Conservation (phyloP, 495 filamentous ascomycete species). For the Elasticomyces elasticus region DNA sequence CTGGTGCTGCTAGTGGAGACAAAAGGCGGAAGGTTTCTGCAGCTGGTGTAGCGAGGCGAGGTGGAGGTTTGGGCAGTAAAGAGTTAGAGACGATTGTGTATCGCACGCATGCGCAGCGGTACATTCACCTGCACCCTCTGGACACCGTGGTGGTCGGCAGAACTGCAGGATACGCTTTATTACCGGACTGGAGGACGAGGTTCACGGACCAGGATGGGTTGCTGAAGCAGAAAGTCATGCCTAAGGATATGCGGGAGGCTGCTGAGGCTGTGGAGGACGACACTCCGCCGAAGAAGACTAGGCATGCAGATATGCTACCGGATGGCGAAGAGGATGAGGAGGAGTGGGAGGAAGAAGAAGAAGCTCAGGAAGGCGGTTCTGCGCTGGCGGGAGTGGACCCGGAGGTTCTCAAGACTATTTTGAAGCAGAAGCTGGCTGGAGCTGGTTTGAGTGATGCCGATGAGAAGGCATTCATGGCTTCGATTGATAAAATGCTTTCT, state of each 20-base stretch:
- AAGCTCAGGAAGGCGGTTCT: slow-evolving; percentile 9
- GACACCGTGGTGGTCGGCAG: background rate
- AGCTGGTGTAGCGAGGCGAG: background rate
- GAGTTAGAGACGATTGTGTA: slow-evolving; percentile 1
- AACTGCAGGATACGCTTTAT: slow-evolving; percentile 21
- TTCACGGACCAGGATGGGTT: slow-evolving; percentile 6
- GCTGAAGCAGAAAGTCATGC: slow-evolving; percentile 9
- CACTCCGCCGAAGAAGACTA: background rate
- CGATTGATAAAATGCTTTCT: slow-evolving; percentile 27
- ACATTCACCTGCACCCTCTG: background rate
- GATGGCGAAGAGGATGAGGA: background rate
- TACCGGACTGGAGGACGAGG: slow-evolving; percentile 30
- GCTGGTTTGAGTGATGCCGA: slow-evolving; percentile 29
- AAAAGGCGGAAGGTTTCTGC: slow-evolving; percentile 9
- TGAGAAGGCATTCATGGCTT: slow-evolving; percentile 26
- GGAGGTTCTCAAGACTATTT: slow-evolving; percentile 24
- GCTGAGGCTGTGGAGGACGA: slow-evolving; percentile 12
- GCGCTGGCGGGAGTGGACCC: slow-evolving; percentile 16
- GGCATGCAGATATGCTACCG: background rate
- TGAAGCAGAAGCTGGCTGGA: slow-evolving; percentile 22
- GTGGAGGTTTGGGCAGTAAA: background rate
- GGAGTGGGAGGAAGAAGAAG: slow-evolving; percentile 7
- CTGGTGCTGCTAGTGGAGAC: background rate
- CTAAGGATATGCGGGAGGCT: slow-evolving; percentile 16
- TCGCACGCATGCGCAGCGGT: background rate